Evolutionary conservation across 345 rosid species (phyloP), one percentile per base, ranked within the genome.

Genomic region (Aquilaria malaccensis): DNA sequence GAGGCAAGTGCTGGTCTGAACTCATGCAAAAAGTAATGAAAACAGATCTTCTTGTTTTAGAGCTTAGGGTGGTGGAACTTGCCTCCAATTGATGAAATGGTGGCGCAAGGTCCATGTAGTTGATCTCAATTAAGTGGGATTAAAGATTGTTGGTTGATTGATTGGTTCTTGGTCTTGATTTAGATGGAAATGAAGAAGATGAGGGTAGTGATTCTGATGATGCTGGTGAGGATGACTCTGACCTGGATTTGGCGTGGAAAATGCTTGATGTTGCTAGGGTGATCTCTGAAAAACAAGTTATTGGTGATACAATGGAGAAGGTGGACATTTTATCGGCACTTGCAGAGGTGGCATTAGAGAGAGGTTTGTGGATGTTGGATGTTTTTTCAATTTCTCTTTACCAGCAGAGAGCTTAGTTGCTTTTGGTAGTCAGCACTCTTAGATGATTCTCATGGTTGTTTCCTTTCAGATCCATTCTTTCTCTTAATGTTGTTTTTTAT

Each of bases 211-310:
- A 86, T 29, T 84, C 65, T 56, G 86, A 87, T 69, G 82, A 79
- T 32, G 91, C 76, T 29, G 96, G 88, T 63, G 99, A 94, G 70
- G 99, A 94, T 60, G 97, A 90, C 50, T 79, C 89, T 69, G 97
- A 90, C 70, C 79, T 88, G 75, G 97, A 90, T 75, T 85, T 82
- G 82, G 89, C 99, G 7, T 90, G 96, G 97, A 90, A 94, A 77
- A 83, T 90, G 91, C 81, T 94, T 13, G 99, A 86, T 74, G 77
- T 90, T 68, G 95, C 96, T 1, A 86, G 99, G 75, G 93, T 88
- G 66, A 86, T 94, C 62, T 71, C 91, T 65, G 99, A 88, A 48
- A 94, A 80, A 58, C 73, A 80, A 53, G 71, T 76, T 14, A 56
- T 78, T 0, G 83, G 66, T 47, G 95, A 88, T 33, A 78, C 91